A percentile compares a stretch with the other conserved stretches of the same genome.
phyloP scores from a whole-genome alignment of 83 land plant species.

The Picea abies region DNA sequence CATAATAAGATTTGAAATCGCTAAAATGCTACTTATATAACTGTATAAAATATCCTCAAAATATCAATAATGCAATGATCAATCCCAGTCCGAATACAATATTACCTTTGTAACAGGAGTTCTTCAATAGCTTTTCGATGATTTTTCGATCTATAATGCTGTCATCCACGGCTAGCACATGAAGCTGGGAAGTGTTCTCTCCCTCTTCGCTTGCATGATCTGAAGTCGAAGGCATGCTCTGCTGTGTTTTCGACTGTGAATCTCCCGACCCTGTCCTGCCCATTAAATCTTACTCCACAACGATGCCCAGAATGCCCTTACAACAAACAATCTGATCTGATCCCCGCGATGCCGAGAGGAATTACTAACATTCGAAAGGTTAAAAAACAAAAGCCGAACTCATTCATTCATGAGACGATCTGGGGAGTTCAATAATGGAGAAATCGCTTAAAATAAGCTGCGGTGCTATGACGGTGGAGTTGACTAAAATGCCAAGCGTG shows the following conservation, averaged over 20 bases:
- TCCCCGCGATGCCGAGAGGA: neutral
- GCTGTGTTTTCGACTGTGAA: neutral
- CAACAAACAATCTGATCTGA: neutral
- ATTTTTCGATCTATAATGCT: slow-evolving; percentile 67
- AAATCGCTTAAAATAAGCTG: neutral
- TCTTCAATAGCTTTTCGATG: slow-evolving; percentile 77
- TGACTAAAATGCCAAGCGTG: neutral
- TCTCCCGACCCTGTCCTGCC: neutral
- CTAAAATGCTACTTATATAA: too few species aligned
- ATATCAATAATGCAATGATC: too few species aligned
- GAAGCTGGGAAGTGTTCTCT: slow-evolving; percentile 28
- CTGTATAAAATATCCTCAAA: too few species aligned
- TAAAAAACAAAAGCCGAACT: neutral
- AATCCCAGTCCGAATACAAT: neutral
- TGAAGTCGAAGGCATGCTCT: neutral
- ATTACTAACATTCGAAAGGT: neutral
- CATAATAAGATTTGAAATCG: neutral
- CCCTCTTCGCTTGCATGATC: neutral
- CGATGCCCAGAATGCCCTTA: neutral
- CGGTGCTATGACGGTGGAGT: neutral
- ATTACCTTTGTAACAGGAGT: slow-evolving; percentile 27
- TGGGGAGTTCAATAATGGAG: too few species aligned
- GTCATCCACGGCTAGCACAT: slow-evolving; percentile 85
- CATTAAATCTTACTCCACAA: neutral
- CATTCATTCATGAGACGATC: neutral